Percentiles rank a stretch among this genome's conserved stretches.
Evolutionary conservation across 139 green algal species (phyloP).

Genomic region (Volvox reticuliferus): DNA sequence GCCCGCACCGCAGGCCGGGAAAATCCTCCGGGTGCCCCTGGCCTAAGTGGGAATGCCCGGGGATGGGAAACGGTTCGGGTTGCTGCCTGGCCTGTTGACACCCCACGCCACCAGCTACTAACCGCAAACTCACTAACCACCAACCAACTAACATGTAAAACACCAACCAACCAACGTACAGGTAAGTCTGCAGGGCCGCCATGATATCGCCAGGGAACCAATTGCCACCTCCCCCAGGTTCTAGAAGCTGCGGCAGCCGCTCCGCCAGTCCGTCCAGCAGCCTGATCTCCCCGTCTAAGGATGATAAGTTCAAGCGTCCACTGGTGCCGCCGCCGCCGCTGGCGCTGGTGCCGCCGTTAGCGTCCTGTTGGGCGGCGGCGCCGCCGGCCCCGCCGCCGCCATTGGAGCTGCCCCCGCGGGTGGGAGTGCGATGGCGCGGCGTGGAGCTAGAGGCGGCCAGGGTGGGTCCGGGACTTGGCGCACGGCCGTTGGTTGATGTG

Average conservation of each 20-base stretch:
- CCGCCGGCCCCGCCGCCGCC: background rate
- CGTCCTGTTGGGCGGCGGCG: background rate
- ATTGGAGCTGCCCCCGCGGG: background rate
- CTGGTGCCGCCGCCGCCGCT: background rate
- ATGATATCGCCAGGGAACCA: conserved; percentile 30
- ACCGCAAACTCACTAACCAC: no score
- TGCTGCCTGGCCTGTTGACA: no score
- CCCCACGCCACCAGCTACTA: no score
- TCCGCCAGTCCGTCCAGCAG: conserved; percentile 28
- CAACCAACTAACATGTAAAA: background rate
- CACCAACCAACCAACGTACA: conserved; percentile 1
- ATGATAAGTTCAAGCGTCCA: background rate
- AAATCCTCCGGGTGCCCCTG: no score
- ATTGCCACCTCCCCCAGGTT: conserved; percentile 9
- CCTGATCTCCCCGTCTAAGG: conserved; percentile 8
- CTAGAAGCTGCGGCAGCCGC: conserved; percentile 22
- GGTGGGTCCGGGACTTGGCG: background rate
- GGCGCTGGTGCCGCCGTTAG: background rate
- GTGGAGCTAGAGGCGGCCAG: background rate
- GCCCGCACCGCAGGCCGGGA: no score
- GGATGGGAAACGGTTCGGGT: no score
- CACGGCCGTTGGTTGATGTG: background rate
- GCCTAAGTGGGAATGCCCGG: no score
- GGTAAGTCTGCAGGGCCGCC: background rate
- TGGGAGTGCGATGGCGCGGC: conserved; percentile 8